Evolutionary conservation across 257 asterid genomes (phyloP), one percentile per base, ranked within the genome.

Genomic region (Scutellaria baicalensis): DNA sequence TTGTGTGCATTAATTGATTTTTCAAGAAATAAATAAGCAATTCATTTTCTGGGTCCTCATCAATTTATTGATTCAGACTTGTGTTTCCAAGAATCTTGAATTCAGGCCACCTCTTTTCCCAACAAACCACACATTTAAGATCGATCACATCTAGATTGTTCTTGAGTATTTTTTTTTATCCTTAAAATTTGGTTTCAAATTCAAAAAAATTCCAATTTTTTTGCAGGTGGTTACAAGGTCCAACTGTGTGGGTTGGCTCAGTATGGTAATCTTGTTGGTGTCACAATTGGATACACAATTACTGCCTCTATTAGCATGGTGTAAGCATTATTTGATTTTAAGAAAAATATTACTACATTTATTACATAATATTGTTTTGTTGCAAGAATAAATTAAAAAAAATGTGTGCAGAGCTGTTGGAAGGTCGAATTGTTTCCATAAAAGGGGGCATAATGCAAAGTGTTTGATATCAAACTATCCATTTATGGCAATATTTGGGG

Each of bases 361-460:
- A n/a, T n/a, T n/a, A n/a, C n/a, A n/a, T n/a, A n/a, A n/a, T n/a
- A n/a, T n/a, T n/a, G n/a, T n/a, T n/a, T n/a, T n/a, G n/a, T n/a
- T n/a, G n/a, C n/a, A n/a, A n/a, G n/a, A n/a, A n/a, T n/a, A n/a
- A n/a, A n/a, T n/a, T n/a, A n/a, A n/a, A n/a, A n/a, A n/a, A n/a
- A n/a, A n/a, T n/a, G n/a, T n/a, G n/a, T n/a, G n/a, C n/a, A n/a
- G n/a, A n/a, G n/a, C n/a, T n/a, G 84, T 89, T 35, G 76, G 57
- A 59, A 84, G 90, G 80, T 91, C 97, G 52, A 84, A 89, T 23
- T 91, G 97, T 70, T 91, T 80, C 79, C 97, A 91, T 70, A 71
- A 78, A 27, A 33, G 84, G 16, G 90, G 97, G 2, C 93, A 89
- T 42, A 20, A 64, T 1, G 87, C 67, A 0, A 55, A 65, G 61